These are phyloP conservation scores for Ceratocystis alfenasii DNA, from an alignment of 2,329 filamentous ascomycete genomes.

Conservation along the genomic window DNA sequence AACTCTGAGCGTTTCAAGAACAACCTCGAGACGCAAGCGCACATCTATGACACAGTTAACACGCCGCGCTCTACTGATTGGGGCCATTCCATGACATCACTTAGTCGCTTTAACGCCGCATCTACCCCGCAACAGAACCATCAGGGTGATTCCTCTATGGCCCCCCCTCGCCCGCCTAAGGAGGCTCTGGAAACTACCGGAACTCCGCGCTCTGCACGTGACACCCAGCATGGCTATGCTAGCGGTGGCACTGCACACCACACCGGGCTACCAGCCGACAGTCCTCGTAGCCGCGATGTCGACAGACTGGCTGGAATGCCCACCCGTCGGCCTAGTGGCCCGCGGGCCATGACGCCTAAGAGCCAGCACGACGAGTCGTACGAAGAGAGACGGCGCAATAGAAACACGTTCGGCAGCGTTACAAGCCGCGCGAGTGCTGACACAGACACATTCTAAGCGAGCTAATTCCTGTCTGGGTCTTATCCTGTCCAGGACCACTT, in stretches of 20 bases:
- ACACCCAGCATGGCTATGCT: conserved; percentile 39
- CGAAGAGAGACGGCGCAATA: conserved; percentile 43
- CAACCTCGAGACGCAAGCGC: conserved; percentile 59
- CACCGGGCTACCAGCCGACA: conserved; percentile 28
- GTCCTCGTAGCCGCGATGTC: conserved; percentile 46
- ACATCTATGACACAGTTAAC: conserved; percentile 50
- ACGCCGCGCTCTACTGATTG: conserved; percentile 51
- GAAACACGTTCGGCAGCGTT: conserved; percentile 45
- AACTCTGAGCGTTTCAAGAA: conserved; percentile 64
- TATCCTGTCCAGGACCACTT: conserved; percentile 1
- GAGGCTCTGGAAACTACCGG: conserved; percentile 39
- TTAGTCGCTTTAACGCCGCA: conserved; percentile 41
- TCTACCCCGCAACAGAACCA: conserved; percentile 31
- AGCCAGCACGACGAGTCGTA: conserved; percentile 35
- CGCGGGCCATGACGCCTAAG: conserved; percentile 49
- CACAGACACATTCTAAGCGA: conserved; percentile 41
- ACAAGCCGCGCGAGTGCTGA: conserved; percentile 35
- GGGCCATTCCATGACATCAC: conserved; percentile 48
- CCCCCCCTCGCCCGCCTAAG: conserved; percentile 50
- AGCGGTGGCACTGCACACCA: conserved; percentile 25
- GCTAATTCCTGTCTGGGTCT: conserved; percentile 5
- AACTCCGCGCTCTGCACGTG: conserved; percentile 26
- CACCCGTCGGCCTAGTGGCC: conserved; percentile 45
- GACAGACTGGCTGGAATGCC: conserved; percentile 42
- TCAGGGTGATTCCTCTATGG: conserved; percentile 31